A percentile compares a stretch with the other conserved stretches of the same genome.
These are phyloP conservation scores for Metschnikowia gelsemii DNA, from an alignment of 805 yeast genomes.

Conservation along the genomic window DNA sequence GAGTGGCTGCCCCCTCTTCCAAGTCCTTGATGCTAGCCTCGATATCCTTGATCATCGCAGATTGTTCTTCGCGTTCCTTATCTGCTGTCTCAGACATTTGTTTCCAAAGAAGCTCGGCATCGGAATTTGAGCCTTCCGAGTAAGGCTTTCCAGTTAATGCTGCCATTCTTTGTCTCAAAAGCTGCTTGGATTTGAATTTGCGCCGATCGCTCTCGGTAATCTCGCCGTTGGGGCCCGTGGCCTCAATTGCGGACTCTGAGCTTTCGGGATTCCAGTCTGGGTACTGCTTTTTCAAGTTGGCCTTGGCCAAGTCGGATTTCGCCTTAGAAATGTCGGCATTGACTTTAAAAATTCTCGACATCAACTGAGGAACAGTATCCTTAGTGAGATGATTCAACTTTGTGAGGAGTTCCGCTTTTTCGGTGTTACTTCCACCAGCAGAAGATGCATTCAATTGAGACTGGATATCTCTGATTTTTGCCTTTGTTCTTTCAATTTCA, in stretches of 20 bases:
- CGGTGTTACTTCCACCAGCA: slow-evolving; percentile 38
- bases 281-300: slow-evolving; percentile 54
- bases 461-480: slow-evolving; percentile 52
- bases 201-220: slow-evolving; percentile 81
- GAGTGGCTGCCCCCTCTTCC: slow-evolving; percentile 46
- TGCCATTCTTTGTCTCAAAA: slow-evolving; percentile 85
- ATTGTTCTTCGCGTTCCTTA: slow-evolving; percentile 54
- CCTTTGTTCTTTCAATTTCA: slow-evolving; percentile 65
- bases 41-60: slow-evolving; percentile 65
- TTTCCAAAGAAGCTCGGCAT: slow-evolving; percentile 53
- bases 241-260: slow-evolving; percentile 48
- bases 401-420: slow-evolving; percentile 50
- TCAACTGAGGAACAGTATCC: slow-evolving; percentile 69
- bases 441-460: slow-evolving; percentile 29
- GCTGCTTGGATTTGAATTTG: slow-evolving; percentile 76
- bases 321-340: slow-evolving; percentile 68
- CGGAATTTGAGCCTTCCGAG: slow-evolving; percentile 47
- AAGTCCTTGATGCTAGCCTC: slow-evolving; percentile 67
- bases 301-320: slow-evolving; percentile 62
- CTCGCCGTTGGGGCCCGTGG: slow-evolving; percentile 85
- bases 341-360: slow-evolving; percentile 58
- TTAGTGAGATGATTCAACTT: slow-evolving; percentile 60
- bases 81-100: slow-evolving; percentile 52
- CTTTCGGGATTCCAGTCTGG: slow-evolving; percentile 56
- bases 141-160: slow-evolving; percentile 79